Base-by-base conservation (phyloP, 2,329 filamentous ascomycete species). In the Trichoderma sp. region DNA sequence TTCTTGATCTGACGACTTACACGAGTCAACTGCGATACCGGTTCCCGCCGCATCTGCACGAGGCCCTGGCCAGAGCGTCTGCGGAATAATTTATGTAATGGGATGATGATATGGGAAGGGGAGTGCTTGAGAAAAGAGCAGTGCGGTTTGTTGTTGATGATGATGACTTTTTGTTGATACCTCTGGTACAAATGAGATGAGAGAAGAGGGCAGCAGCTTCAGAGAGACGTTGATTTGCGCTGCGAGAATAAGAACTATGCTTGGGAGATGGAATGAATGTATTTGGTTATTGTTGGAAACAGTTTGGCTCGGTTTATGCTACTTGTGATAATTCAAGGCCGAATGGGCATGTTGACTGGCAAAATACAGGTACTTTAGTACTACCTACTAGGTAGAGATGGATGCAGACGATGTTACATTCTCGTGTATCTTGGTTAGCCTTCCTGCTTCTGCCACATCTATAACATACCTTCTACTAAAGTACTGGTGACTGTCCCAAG, bases 1-100 rank as follows among this genome's bases (percentile, higher is more conserved):
- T 92, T 45, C 89, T 93, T 78, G 94, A 98, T 79, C 80, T 97
- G 74, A 97, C 95, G 83, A 91, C 95, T 15, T 98, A 97, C 82
- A 94, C 93, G 17, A 94, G 93, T 67, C 89, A 97, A 84, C 88
- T 98, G 76, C 89, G 92, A 76, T 98, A 97, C 80, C 89, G 95
- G 75, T 86, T 98, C 81, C 92, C 93, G 60, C 91, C 92, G 42
- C 87, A 92, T 75, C 85, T 98, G 66, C 94, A 96, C 80, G 94
- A 97, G 83, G 92, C 91, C 70, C 82, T 98, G 75, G 94, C 93
- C 58, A 87, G 90, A 76, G 93, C 92, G 48, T 92, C 91, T 59
- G 89, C 90, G 53, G 91, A 93, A 74, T 86, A 77, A 74, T 34
- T 32, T 17, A 70, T 71, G 42, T 39, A 32, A 29, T 35, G 34